Percentiles rank a stretch among this genome's conserved stretches.
Conservation (phyloP, 139 green algal genomes). For the Chlorella sp. region DNA sequence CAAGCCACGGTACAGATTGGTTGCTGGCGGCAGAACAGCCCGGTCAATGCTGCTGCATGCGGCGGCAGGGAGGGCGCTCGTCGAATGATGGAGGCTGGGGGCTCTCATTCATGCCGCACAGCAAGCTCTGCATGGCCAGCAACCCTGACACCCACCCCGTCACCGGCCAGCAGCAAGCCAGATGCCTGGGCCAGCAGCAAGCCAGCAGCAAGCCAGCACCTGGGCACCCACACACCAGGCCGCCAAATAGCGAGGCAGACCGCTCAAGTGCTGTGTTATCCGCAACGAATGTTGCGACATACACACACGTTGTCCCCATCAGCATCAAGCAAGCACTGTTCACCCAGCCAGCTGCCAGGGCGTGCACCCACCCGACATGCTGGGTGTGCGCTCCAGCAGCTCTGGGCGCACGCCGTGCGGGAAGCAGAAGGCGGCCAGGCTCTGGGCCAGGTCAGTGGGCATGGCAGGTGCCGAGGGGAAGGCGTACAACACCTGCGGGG, state of each 20-base stretch:
- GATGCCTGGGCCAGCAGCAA: no score
- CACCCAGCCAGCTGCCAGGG: no score
- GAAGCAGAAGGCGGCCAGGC: slow-evolving; percentile 82
- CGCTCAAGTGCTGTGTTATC: no score
- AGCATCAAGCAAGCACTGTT: no score
- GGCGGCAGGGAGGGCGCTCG: not conserved
- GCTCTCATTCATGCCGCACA: not conserved
- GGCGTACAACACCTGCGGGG: slow-evolving; percentile 63
- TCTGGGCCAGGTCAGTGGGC: slow-evolving; percentile 47
- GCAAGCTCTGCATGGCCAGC: not conserved
- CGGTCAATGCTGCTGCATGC: slow-evolving; percentile 57
- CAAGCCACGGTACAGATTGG: not conserved
- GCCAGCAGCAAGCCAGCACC: no score
- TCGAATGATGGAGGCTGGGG: not conserved
- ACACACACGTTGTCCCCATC: no score
- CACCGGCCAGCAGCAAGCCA: not conserved
- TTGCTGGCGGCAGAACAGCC: slow-evolving; percentile 74
- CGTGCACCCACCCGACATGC: slow-evolving; percentile 44
- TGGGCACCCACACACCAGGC: no score
- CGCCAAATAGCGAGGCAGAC: no score
- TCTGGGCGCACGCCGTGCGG: slow-evolving; percentile 68
- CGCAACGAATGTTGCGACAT: no score
- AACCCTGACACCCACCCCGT: not conserved
- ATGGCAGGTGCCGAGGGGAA: slow-evolving; percentile 44
- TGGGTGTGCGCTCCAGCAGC: slow-evolving; percentile 75